Percentiles rank a stretch among this genome's conserved stretches.
phyloP scores from a whole-genome alignment of 1,284 basidiomycete genomes.

The Mycena citricolor region DNA sequence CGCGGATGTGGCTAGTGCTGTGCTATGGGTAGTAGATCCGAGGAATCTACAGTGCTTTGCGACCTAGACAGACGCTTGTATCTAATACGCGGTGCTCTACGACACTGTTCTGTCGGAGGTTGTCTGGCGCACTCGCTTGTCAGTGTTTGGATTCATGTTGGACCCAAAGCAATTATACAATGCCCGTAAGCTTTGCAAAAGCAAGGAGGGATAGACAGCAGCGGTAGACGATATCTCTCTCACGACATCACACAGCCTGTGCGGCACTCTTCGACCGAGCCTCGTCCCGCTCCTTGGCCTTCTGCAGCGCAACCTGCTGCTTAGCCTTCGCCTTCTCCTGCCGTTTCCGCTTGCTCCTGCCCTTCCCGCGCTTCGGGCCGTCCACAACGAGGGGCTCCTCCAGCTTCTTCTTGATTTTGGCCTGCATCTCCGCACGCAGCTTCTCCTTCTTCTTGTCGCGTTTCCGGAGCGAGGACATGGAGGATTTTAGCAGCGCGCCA shows the following conservation, averaged over 20 bases:
- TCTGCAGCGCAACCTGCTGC: conserved; percentile 64
- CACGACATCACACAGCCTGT: too few species aligned
- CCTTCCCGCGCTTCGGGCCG: conserved; percentile 76
- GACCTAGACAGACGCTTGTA: too few species aligned
- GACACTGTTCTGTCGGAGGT: too few species aligned
- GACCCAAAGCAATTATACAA: too few species aligned
- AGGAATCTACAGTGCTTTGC: conserved; percentile 52
- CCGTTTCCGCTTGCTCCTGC: conserved; percentile 70
- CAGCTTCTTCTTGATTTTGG: conserved; percentile 67
- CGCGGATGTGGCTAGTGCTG: conserved; percentile 37
- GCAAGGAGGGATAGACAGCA: too few species aligned
- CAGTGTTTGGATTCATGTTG: too few species aligned
- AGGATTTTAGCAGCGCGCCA: conserved; percentile 74
- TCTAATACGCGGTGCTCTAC: too few species aligned
- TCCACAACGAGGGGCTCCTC: conserved; percentile 61
- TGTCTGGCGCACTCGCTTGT: too few species aligned
- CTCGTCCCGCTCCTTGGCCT: conserved; percentile 66
- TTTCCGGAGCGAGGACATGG: conserved; percentile 76
- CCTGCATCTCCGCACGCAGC: conserved; percentile 63
- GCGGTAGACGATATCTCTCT: too few species aligned
- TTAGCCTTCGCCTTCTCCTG: conserved; percentile 59
- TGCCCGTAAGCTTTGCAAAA: too few species aligned
- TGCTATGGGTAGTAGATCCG: conserved; percentile 74
- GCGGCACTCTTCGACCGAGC: too few species aligned
- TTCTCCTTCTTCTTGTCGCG: conserved; percentile 92